Base-by-base conservation (phyloP, 495 filamentous ascomycete species). In the Symbiotaphrina buchneri region DNA sequence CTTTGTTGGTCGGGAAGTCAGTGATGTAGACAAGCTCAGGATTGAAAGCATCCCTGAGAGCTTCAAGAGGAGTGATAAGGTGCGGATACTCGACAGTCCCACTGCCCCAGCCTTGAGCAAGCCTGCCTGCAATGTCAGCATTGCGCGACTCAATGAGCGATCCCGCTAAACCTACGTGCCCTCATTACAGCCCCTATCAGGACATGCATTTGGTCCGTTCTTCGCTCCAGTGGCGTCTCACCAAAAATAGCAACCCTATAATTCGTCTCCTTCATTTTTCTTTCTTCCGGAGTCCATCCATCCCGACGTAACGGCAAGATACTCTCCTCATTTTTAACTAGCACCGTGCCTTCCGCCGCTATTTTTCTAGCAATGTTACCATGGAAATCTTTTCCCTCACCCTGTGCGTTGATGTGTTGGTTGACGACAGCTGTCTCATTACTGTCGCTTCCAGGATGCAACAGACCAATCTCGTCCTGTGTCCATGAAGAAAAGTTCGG, bases 401-500 rank as follows among this genome's bases (percentile, higher is more conserved):
- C 63, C 41, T 67, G 74, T 0, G 74, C 79, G 39, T 91, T 57
- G 25, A 85, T 47, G 39, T 68, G 90, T 27, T 73, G 52, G 48
- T 93, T 93, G 17, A 91, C 79, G 2, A 71, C 59, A 4, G 65
- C 65, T 8, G 54, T 56, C 10, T 53, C 42, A 17, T 56, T 52
- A 29, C 68, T 65, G 30, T 60, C 53, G 22, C 60, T 84, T 0
- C 75, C 78, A 3, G 63, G 60, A 30, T 78, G 65, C 18, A 73
- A 37, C 7, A 68, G 46, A 18, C 77, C 80, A 31, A 68, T 56
- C 31, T 64, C 49, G 1, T 85, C 68, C 33, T 78, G 49, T 0
- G 78, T 84, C 79, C 80, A 94, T 0, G 76, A 83, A 2, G 80
- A 91, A 51, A 94, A 94, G 49, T 90, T 94, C 7, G 84, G 84